A percentile compares a stretch with the other conserved stretches of the same genome.
These are phyloP conservation scores for Plasmodium fragile DNA, from an alignment of 169 alveolate species.

Conservation along the genomic window DNA sequence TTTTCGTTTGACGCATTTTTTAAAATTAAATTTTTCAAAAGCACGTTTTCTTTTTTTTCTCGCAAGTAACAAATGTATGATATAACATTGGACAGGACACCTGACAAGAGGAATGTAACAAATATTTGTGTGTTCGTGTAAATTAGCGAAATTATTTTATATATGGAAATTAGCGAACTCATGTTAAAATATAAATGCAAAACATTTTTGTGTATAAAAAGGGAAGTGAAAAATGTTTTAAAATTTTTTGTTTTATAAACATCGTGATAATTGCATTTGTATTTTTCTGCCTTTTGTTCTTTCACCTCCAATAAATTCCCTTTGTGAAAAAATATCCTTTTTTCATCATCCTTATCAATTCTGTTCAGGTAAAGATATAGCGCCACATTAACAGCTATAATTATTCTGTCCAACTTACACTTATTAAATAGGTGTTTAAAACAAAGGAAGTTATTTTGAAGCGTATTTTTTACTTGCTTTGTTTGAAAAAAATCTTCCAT, in stretches of 20 bases:
- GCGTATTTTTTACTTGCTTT: slow-evolving; percentile 2
- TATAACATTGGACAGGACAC: slow-evolving; percentile 39
- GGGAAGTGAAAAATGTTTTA: slow-evolving; percentile 67
- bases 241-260: slow-evolving; percentile 64
- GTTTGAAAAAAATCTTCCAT: slow-evolving; percentile 5
- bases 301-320: slow-evolving; percentile 58
- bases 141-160: slow-evolving; percentile 30
- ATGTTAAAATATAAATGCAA: slow-evolving; percentile 76
- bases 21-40: slow-evolving; percentile 44
- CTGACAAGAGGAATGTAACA: slow-evolving; percentile 44
- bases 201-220: slow-evolving; percentile 71
- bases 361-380: slow-evolving; percentile 51
- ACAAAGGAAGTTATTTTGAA: slow-evolving; percentile 20
- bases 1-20: slow-evolving; percentile 18
- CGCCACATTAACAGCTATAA: slow-evolving; percentile 25
- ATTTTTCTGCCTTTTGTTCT: slow-evolving; percentile 67
- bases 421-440: slow-evolving; percentile 48
- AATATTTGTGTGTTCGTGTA: slow-evolving; percentile 65
- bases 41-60: slow-evolving; percentile 27
- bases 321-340: slow-evolving; percentile 48
- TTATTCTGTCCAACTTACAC: slow-evolving; percentile 67
- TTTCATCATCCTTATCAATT: slow-evolving; percentile 57
- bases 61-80: slow-evolving; percentile 31
- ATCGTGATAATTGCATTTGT: slow-evolving; percentile 73
- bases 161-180: slow-evolving; percentile 74